These are phyloP conservation scores for Trichoderma simmonsii DNA, from an alignment of 2,329 filamentous ascomycete species.

Conservation along the genomic window DNA sequence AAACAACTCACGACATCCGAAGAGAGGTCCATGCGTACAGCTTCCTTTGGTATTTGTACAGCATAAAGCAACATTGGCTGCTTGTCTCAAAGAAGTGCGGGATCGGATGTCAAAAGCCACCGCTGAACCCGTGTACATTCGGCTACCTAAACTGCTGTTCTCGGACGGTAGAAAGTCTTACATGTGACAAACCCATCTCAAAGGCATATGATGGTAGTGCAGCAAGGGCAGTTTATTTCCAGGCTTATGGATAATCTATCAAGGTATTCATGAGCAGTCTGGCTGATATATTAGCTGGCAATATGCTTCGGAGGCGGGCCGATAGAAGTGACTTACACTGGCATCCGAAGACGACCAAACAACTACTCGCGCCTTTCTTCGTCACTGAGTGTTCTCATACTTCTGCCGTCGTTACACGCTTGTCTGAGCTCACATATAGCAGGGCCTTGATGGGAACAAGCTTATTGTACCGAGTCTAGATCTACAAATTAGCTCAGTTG, in stretches of 20 bases:
- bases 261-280: background rate
- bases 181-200: background rate
- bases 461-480: background rate
- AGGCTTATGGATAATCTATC: background rate
- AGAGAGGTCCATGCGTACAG: background rate
- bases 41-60: background rate
- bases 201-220: background rate
- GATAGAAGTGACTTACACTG: background rate
- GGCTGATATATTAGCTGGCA: background rate
- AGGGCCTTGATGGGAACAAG: background rate
- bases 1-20: background rate
- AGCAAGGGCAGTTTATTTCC: background rate
- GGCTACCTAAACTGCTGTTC: background rate
- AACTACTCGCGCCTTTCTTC: background rate
- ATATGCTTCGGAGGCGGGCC: background rate
- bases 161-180: background rate
- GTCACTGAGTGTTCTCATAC: background rate
- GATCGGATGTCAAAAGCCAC: background rate
- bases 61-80: background rate
- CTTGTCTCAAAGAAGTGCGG: conserved; percentile 3
- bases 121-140: background rate
- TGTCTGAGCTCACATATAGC: background rate
- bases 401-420: background rate
- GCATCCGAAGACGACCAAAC: background rate
- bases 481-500: background rate